Percentiles rank a stretch among this genome's conserved stretches.
phyloP scores from a whole-genome alignment of 83 land plant species.

The Picea engelmannii region DNA sequence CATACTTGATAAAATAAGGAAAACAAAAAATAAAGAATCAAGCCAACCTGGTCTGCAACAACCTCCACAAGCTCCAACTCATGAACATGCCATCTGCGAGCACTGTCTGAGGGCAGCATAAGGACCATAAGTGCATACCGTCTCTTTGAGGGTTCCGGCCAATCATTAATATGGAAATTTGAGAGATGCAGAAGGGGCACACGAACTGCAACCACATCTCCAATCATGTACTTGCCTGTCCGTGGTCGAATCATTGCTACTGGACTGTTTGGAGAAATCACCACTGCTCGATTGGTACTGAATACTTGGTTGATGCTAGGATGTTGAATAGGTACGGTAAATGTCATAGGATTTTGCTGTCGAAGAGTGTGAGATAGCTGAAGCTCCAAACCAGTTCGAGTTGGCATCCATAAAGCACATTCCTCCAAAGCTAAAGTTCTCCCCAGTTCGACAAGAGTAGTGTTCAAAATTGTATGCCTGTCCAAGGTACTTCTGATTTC shows the following conservation, averaged over 20 bases:
- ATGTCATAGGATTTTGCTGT: slow-evolving; percentile 51
- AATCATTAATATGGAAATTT: slow-evolving; percentile 77
- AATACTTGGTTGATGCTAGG: slow-evolving; percentile 78
- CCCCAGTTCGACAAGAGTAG: slow-evolving; percentile 92
- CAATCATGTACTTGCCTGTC: slow-evolving; percentile 63
- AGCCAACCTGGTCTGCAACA: slow-evolving; percentile 88
- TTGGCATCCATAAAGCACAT: slow-evolving; percentile 97
- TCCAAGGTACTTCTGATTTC: slow-evolving; percentile 95
- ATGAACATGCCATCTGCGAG: slow-evolving; percentile 86
- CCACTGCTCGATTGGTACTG: slow-evolving; percentile 61
- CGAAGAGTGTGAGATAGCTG: slow-evolving; percentile 75
- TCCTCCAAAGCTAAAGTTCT: slow-evolving; percentile 82
- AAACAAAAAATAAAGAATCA: not conserved
- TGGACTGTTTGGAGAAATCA: slow-evolving; percentile 79
- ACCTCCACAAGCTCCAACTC: slow-evolving; percentile 94
- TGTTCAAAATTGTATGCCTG: slow-evolving; percentile 80
- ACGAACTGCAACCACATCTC: slow-evolving; percentile 89
- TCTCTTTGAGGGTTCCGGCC: slow-evolving; percentile 77
- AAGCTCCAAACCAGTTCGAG: slow-evolving; percentile 64
- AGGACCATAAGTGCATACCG: slow-evolving; percentile 90
- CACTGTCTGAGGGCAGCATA: slow-evolving; percentile 85
- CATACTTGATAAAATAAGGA: not conserved
- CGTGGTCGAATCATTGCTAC: slow-evolving; percentile 57
- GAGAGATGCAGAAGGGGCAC: slow-evolving; percentile 79
- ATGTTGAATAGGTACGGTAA: slow-evolving; percentile 71